These are phyloP conservation scores for Zygosaccharomyces sapae DNA, from an alignment of 1,139 yeast species.

Conservation along the genomic window DNA sequence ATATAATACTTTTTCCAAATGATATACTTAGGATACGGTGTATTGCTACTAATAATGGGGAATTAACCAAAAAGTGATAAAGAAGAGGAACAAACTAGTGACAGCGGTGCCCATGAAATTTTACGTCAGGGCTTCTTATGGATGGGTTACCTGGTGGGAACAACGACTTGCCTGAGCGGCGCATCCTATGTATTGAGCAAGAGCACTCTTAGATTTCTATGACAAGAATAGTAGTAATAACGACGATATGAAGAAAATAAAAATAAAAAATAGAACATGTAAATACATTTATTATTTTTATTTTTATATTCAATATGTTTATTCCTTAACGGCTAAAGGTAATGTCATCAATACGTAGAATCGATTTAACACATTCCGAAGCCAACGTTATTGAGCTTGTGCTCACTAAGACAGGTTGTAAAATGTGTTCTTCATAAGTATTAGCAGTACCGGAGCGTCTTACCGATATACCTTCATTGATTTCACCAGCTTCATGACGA, in stretches of 20 bases:
- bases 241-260: not conserved
- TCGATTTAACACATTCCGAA: conserved; percentile 92
- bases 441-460: conserved; percentile 92
- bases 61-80: conserved; percentile 9
- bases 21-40: conserved; percentile 77
- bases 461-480: conserved; percentile 92
- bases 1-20: conserved; percentile 88
- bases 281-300: conserved; percentile 1
- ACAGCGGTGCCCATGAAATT: not conserved
- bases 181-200: conserved; percentile 66
- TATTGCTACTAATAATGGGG: conserved; percentile 44
- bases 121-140: conserved; percentile 28
- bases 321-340: conserved; percentile 60
- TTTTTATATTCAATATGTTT: not conserved
- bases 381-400: conserved; percentile 95
- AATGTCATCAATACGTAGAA: conserved; percentile 93
- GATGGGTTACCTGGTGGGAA: conserved; percentile 60
- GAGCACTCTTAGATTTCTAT: conserved; percentile 56
- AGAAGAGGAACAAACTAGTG: conserved; percentile 2
- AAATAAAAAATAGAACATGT: not conserved
- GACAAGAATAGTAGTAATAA: conserved; percentile 11
- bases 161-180: conserved; percentile 78
- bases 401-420: conserved; percentile 93
- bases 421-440: conserved; percentile 87
- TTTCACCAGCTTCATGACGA: conserved; percentile 87